Base-by-base conservation (phyloP, 2,329 filamentous ascomycete genomes). In the Akanthomyces uredinophilus region DNA sequence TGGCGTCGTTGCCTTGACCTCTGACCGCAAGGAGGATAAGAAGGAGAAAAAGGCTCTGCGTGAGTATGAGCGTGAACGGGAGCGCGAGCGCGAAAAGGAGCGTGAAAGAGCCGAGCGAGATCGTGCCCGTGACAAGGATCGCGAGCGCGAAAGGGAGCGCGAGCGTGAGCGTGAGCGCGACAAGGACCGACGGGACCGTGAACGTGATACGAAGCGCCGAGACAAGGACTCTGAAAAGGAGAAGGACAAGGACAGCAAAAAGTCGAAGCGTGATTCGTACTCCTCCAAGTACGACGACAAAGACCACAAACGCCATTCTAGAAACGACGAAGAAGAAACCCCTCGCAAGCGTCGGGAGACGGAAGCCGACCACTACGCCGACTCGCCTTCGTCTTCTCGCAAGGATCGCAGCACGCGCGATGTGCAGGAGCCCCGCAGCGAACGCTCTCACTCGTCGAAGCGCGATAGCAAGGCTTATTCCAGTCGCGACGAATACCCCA, bases 1-100 rank as follows among this genome's bases (percentile, higher is more conserved):
- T 22, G 81, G 81, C 16, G 81, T 79, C 5, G 69, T 69, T 5
- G 71, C 68, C 13, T 59, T 73, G 27, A 69, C 66, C 11, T 68
- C 71, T 11, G 70, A 69, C 18, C 64, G 66, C 37, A 66, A 65
- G 37, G 67, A 70, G 24, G 65, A 66, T 24, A 67, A 64, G 7
- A 66, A 64, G 46, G 62, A 64, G 22, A 68, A 69, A 3, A 67
- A 66, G 43, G 66, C 62, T 44, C 43, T 59, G 6, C 56, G 54
- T 22, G 65, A 64, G 39, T 60, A 64, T 4, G 62, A 69, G 47
- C 61, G 66, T 11, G 67, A 67, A 16, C 55, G 61, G 37, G 66
- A 67, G 27, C 64, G 64, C 43, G 65, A 66, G 29, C 52, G 59
- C 14, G 63, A 61, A 5, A 35, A 44, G 14, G 57, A 64, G 43